Evolutionary conservation across 208 protist genomes (phyloP).

Genomic region (Blechomonas ayalai): DNA sequence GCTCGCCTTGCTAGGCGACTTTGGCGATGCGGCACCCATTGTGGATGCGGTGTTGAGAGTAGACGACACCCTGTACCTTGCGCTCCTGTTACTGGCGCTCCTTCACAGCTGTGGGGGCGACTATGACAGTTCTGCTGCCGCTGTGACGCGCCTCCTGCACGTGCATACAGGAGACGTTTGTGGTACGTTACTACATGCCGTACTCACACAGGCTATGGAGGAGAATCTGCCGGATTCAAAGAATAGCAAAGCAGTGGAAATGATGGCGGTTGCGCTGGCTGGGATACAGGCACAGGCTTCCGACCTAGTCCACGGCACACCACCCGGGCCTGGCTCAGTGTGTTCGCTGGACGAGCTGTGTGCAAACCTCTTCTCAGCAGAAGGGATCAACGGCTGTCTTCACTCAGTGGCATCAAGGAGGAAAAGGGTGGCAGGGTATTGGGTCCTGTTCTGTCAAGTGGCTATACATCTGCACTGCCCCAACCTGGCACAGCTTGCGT

Average conservation of each 20-base stretch:
- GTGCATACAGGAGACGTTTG: constrained; percentile 35
- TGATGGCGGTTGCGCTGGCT: constrained; percentile 10
- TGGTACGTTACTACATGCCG: constrained; percentile 24
- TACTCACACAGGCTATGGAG: constrained; percentile 23
- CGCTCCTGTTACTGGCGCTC: constrained; percentile 46
- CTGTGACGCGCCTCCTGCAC: constrained; percentile 22
- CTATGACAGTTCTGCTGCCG: constrained; percentile 25
- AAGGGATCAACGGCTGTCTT: not conserved
- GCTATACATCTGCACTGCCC: constrained; percentile 27
- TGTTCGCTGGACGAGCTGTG: no score
- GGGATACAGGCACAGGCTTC: constrained; percentile 11
- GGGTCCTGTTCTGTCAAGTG: constrained; percentile 48
- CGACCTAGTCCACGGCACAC: not conserved
- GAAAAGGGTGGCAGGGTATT: constrained; percentile 44
- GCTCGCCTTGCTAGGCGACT: constrained; percentile 33
- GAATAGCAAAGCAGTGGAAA: not conserved
- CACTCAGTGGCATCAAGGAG: no score
- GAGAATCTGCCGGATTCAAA: not conserved
- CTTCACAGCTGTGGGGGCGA: constrained; percentile 40
- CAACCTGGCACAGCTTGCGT: constrained; percentile 36
- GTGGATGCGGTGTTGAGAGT: constrained; percentile 18
- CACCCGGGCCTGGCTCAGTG: no score
- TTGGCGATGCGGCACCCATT: constrained; percentile 9
- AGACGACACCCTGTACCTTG: constrained; percentile 34
- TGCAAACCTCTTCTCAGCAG: no score